phyloP scores from a whole-genome alignment of 2,329 filamentous ascomycete genomes.

The Periglandula ipomoeae region DNA sequence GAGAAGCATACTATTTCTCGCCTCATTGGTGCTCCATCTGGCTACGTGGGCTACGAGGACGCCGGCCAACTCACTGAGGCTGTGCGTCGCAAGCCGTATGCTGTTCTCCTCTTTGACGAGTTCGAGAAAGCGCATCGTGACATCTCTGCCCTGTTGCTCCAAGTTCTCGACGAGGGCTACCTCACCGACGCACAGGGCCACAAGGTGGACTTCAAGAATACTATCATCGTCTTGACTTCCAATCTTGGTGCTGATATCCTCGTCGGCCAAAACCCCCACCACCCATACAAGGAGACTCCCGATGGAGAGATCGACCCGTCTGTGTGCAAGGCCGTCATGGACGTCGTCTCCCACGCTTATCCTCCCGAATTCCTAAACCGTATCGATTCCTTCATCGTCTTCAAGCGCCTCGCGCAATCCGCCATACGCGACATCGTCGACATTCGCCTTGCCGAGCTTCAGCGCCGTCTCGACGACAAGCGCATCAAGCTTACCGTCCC shows the following conservation, averaged over 20 bases:
- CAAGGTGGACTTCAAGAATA: slow-evolving; percentile 94
- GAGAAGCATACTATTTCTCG: slow-evolving; percentile 94
- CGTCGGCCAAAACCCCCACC: slow-evolving; percentile 60
- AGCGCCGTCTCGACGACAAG: slow-evolving; percentile 72
- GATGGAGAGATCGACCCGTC: slow-evolving; percentile 63
- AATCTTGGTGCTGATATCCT: slow-evolving; percentile 92
- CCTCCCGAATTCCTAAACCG: slow-evolving; percentile 94
- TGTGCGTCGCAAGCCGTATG: slow-evolving; percentile 88
- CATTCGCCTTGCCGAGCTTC: slow-evolving; percentile 78
- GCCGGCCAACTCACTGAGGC: slow-evolving; percentile 94
- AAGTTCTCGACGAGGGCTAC: slow-evolving; percentile 93
- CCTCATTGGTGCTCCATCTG: slow-evolving; percentile 85
- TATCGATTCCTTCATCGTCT: slow-evolving; percentile 94
- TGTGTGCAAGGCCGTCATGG: slow-evolving; percentile 75
- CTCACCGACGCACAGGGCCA: slow-evolving; percentile 92
- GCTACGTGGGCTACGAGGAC: slow-evolving; percentile 95
- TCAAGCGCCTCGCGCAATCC: slow-evolving; percentile 70
- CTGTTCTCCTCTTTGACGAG: slow-evolving; percentile 90
- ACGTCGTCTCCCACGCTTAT: slow-evolving; percentile 66
- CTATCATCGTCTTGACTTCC: slow-evolving; percentile 90
- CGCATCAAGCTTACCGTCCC: slow-evolving; percentile 69
- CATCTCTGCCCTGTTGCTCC: slow-evolving; percentile 82
- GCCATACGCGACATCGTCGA: slow-evolving; percentile 90
- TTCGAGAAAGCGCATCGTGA: slow-evolving; percentile 97
- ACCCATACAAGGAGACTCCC: slow-evolving; percentile 52